Percentiles rank a stretch among this genome's conserved stretches.
Evolutionary conservation across 23 red algal genomes (phyloP).

Genomic region (Gracilaria vermiculophylla): DNA sequence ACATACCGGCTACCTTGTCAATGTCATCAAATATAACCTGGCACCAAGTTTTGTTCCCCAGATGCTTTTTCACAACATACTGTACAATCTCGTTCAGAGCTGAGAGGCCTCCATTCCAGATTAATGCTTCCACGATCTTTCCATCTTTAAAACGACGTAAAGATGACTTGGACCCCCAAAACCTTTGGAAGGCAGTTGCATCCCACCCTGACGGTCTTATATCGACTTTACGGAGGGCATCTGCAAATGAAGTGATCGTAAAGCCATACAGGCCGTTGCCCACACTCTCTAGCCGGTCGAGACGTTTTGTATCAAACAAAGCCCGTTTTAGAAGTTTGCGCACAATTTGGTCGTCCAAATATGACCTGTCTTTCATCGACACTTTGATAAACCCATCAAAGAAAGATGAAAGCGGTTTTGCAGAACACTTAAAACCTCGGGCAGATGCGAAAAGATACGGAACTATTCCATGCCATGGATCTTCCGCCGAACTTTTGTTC

Average conservation of each 20-base stretch:
- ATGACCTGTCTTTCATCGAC: background rate
- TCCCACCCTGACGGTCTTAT: slow-evolving; percentile 16
- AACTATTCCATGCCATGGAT: slow-evolving; percentile 50
- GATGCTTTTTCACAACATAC: slow-evolving; percentile 17
- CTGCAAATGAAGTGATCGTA: slow-evolving; percentile 10
- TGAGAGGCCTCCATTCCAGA: slow-evolving; percentile 50
- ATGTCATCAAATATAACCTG: slow-evolving; percentile 37
- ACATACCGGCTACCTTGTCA: slow-evolving; percentile 35
- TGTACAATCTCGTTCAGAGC: slow-evolving; percentile 42
- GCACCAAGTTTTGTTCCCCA: background rate
- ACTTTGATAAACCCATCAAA: slow-evolving; percentile 66
- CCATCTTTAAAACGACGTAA: slow-evolving; percentile 84
- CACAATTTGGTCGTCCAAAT: background rate
- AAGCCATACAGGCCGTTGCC: slow-evolving; percentile 35
- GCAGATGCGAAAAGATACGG: slow-evolving; percentile 50
- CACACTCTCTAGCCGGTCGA: slow-evolving; percentile 16
- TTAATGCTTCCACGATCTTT: slow-evolving; percentile 68
- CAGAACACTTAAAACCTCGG: slow-evolving; percentile 28
- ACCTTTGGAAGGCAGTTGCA: slow-evolving; percentile 30
- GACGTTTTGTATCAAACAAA: slow-evolving; percentile 46
- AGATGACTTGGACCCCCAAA: slow-evolving; percentile 61
- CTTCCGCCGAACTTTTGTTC: slow-evolving; percentile 23
- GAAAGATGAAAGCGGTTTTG: slow-evolving; percentile 35
- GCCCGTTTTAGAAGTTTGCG: slow-evolving; percentile 16
- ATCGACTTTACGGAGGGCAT: slow-evolving; percentile 50